These are phyloP conservation scores for Massariosphaeria phaeospora DNA, from an alignment of 495 filamentous ascomycete genomes.

Conservation along the genomic window DNA sequence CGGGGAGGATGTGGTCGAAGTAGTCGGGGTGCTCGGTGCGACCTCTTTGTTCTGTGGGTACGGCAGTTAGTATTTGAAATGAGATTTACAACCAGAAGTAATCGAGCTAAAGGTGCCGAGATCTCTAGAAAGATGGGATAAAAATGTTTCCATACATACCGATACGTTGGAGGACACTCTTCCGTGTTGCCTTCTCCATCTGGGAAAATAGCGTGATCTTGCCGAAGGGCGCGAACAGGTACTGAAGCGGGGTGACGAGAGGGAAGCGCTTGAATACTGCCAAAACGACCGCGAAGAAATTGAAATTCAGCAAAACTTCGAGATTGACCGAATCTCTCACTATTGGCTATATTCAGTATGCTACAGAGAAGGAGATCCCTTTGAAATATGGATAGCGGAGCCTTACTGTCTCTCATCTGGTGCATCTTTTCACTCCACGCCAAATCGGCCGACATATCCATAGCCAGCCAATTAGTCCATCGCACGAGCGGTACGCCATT, in stretches of 20 bases:
- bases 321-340: not conserved
- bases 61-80: too few species aligned
- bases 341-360: too few species aligned
- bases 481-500: not conserved
- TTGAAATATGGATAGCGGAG: too few species aligned
- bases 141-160: not conserved
- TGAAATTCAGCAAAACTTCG: not conserved
- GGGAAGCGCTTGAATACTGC: not conserved
- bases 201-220: not conserved
- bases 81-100: too few species aligned
- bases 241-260: not conserved
- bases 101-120: not conserved
- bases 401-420: slow-evolving; percentile 10
- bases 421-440: not conserved
- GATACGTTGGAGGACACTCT: not conserved
- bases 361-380: too few species aligned
- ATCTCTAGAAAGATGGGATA: not conserved
- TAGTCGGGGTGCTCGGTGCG: slow-evolving; percentile 5
- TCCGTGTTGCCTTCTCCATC: not conserved
- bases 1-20: slow-evolving; percentile 3
- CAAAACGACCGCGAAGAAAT: not conserved
- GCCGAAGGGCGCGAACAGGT: not conserved
- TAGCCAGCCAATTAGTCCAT: slow-evolving; percentile 1
- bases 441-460: slow-evolving; percentile 2
- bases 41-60: not conserved